Conservation (phyloP, 805 yeast genomes). For the Spathaspora gorwiae region DNA sequence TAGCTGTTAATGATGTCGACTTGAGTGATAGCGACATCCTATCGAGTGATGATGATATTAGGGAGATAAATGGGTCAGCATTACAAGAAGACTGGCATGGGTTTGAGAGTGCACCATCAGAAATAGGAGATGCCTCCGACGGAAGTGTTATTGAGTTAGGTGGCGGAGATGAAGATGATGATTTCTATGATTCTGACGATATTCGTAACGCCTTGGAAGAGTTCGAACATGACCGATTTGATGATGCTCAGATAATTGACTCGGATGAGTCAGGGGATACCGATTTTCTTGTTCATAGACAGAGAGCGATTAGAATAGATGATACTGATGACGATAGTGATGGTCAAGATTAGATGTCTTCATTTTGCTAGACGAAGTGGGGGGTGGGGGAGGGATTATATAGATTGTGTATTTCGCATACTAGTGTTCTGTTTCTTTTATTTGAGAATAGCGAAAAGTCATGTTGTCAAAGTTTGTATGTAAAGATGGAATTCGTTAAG, state of each 20-base stretch:
- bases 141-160: not conserved
- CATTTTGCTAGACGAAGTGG: not conserved
- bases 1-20: slow-evolving; percentile 9
- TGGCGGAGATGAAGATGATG: slow-evolving; percentile 3
- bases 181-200: slow-evolving; percentile 12
- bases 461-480: no score
- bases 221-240: slow-evolving; percentile 16
- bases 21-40: slow-evolving; percentile 7
- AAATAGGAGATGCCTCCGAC: not conserved
- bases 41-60: slow-evolving; percentile 6
- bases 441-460: no score
- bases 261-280: slow-evolving; percentile 2
- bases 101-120: slow-evolving; percentile 9
- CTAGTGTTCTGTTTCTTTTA: no score
- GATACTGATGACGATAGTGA: not conserved
- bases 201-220: slow-evolving; percentile 22
- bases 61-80: not conserved
- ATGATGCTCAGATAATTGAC: not conserved
- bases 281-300: not conserved
- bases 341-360: not conserved
- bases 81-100: slow-evolving; percentile 15
- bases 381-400: slow-evolving; percentile 5
- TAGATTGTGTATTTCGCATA: not conserved
- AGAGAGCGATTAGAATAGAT: not conserved
- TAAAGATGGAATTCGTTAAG: no score